These are phyloP conservation scores for Gnetum montanum DNA, from an alignment of 75 land plant genomes.

Conservation along the genomic window DNA sequence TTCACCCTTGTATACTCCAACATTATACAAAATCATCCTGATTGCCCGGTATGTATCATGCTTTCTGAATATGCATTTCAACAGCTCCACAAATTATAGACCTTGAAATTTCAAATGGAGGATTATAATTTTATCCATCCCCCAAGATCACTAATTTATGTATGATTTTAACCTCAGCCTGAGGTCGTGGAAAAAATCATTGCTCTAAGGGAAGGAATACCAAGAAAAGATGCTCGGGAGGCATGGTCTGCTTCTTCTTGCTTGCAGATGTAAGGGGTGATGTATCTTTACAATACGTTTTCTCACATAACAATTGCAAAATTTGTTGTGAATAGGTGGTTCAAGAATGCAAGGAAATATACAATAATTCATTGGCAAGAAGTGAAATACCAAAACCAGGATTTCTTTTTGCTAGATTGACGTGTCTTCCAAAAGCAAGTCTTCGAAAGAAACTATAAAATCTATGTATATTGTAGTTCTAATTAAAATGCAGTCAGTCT, in stretches of 20 bases:
- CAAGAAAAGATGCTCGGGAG: conserved; percentile 96
- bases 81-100: not conserved
- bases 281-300: not conserved
- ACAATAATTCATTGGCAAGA: conserved; percentile 39
- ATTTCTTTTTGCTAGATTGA: conserved; percentile 76
- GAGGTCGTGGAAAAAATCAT: conserved; percentile 96
- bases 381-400: conserved; percentile 76
- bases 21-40: conserved; percentile 87
- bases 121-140: too few relatives aligned
- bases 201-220: conserved; percentile 84
- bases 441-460: conserved; percentile 6
- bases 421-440: conserved; percentile 40
- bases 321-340: conserved; percentile 43
- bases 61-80: conserved; percentile 4
- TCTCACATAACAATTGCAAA: not conserved
- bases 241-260: conserved; percentile 10
- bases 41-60: conserved; percentile 69
- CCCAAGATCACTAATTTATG: too few relatives aligned
- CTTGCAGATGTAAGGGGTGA: conserved; percentile 3
- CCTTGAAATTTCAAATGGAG: not conserved
- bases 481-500: too few relatives aligned
- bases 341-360: conserved; percentile 82
- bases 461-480: too few relatives aligned
- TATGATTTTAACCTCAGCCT: conserved; percentile 78
- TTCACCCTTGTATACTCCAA: conserved; percentile 86